Percentiles rank a stretch among this genome's conserved stretches.
Evolutionary conservation across 768 basidiomycete species (phyloP).

Genomic region (Russula sp.): DNA sequence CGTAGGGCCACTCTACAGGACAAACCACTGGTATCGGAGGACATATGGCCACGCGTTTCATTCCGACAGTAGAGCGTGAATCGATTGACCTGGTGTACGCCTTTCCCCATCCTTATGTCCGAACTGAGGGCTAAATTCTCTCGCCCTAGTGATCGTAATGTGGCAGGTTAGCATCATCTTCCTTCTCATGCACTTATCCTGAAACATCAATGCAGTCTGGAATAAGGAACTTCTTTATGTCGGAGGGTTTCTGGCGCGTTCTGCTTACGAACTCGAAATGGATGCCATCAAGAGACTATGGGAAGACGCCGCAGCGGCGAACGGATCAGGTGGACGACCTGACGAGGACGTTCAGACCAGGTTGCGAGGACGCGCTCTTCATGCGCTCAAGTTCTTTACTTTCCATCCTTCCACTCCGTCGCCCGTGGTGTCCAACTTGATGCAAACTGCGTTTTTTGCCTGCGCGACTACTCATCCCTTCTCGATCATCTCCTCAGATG

Average conservation of each 20-base stretch:
- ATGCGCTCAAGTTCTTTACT: slow-evolving; percentile 85
- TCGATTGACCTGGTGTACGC: slow-evolving; percentile 82
- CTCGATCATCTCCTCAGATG: slow-evolving; percentile 71
- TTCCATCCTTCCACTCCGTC: slow-evolving; percentile 88
- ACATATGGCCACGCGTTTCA: slow-evolving; percentile 77
- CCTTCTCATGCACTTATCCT: background rate
- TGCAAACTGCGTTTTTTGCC: slow-evolving; percentile 78
- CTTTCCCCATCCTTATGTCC: slow-evolving; percentile 7
- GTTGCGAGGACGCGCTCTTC: slow-evolving; percentile 62
- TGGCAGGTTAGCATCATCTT: slow-evolving; percentile 52
- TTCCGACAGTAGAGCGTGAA: slow-evolving; percentile 95
- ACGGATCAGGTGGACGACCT: slow-evolving; percentile 29
- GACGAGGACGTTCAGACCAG: slow-evolving; percentile 47
- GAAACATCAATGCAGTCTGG: slow-evolving; percentile 56
- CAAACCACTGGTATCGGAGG: slow-evolving; percentile 85
- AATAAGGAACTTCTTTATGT: slow-evolving; percentile 85
- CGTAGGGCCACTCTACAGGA: slow-evolving; percentile 80
- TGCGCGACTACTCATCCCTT: slow-evolving; percentile 53
- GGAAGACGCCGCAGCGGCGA: slow-evolving; percentile 46
- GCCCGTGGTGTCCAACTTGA: slow-evolving; percentile 61
- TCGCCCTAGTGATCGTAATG: slow-evolving; percentile 67
- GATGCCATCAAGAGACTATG: slow-evolving; percentile 56
- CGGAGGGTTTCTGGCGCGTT: slow-evolving; percentile 77
- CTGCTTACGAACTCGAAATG: slow-evolving; percentile 84
- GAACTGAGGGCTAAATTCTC: slow-evolving; percentile 1